Base-by-base conservation (phyloP, 495 filamentous ascomycete species). In the Aspergillus indologenus region DNA sequence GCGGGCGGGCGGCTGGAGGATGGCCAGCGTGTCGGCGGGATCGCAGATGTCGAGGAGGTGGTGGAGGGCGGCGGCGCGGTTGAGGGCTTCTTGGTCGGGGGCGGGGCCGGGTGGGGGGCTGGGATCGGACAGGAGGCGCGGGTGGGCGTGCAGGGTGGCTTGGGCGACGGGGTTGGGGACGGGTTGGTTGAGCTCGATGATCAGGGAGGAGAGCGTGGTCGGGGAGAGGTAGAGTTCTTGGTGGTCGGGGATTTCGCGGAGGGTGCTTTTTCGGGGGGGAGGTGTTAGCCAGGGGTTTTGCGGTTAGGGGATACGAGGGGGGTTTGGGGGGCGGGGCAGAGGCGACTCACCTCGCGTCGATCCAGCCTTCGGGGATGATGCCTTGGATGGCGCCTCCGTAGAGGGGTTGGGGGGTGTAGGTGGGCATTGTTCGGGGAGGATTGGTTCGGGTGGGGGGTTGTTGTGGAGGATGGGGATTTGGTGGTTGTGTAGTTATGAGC, bases 181-280 rank as follows among this genome's bases (percentile, higher is more conserved):
- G 57, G 85, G 83, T 74, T 96, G 85, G 55, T 86, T 85, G 71
- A 98, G 88, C 56, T 98, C 94, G 77, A 96, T 78, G 70, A 95
- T 91, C 64, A 96, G 82, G 75, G 80, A 89, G 23, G 90, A 87
- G 65, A 86, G 82, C 51, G 92, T 91, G 57, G 87, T 84, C 19
- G 71, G 71, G 69, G 90, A 90, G 71, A 98, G 86, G 73, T 85
- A 96, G 64, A 96, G 87, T 80, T 98, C 94, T 76, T 98, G 92
- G 73, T 96, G 85, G 70, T 96, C 90, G 48, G 94, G 94, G 44
- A 98, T 85, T 78, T 93, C 85, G 69, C 94, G 91, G 70, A 96
- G 84, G 53, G 78, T 79, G 75, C 90, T 95, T 60, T 52, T 23
- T 31, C 14, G 20, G 44, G 44, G 49, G 59, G 60, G 31, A 42